Evolutionary conservation across 2,329 filamentous ascomycete species (phyloP), one percentile per base, ranked within the genome.

Genomic region (Aspergillus pseudonomiae): DNA sequence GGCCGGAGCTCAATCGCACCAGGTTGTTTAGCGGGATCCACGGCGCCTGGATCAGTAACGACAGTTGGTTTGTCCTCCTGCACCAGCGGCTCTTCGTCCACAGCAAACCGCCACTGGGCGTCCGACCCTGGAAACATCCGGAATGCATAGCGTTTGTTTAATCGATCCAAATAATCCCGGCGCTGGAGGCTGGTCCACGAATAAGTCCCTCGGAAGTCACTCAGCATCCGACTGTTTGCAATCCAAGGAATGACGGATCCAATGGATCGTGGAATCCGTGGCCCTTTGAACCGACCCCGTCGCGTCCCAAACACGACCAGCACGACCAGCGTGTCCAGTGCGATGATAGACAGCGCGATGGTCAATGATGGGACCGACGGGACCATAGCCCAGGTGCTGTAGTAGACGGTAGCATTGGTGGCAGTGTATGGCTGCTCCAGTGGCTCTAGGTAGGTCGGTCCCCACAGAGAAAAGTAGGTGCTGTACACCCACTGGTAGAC

Each of bases 401-500:
- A 70, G 56, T 73, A 73, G 9, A 74, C 64, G 2, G 73, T 75
- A 9, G 69, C 67, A 32, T 76, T 71, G 7, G 61, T 58, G 1
- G 73, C 75, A 2, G 43, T 26, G 2, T 66, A 34, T 0, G 68
- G 67, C 0, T 70, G n/a, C 10, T 62, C 24, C 10, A 76, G 60
- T 5, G 69, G 68, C 32, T 74, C 59, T 0, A 77, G 73, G 46
- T 77, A 77, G 24, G 72, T 71, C 9, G 72, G 65, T 9, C 71
- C 70, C 74, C 74, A 77, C n/a, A 76, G 66, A 1, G 74, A 74
- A 55, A 77, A 76, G 55, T 77, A 77, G 14, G 75, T 76, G 52
- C 71, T 71, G 56, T 75, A 77, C 1, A 76, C 75, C 74, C 74
- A 77, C 58, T 75, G 72, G 46, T 76, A 77, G 9, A 77, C 74